These are phyloP conservation scores for Lecanicillium sp. DNA, from an alignment of 2,329 filamentous ascomycete genomes.

Conservation along the genomic window DNA sequence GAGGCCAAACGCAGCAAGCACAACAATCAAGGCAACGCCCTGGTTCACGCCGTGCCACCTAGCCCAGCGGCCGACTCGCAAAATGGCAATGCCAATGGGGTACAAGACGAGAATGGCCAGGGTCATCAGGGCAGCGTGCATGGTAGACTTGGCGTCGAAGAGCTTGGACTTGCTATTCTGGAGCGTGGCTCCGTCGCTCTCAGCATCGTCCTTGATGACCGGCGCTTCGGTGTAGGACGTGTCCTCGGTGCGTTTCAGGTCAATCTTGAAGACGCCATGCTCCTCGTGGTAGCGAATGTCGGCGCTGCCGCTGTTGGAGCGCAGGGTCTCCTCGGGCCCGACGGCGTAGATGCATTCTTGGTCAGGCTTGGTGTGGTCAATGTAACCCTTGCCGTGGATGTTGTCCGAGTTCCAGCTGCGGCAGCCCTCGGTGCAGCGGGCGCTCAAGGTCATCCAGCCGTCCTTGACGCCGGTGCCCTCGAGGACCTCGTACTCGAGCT, in stretches of 20 bases:
- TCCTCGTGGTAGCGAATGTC: constrained; percentile 43
- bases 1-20: constrained; percentile 40
- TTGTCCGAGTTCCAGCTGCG: constrained; percentile 35
- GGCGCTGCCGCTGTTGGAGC: constrained; percentile 33
- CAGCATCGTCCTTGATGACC: constrained; percentile 23
- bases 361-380: constrained; percentile 41
- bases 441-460: constrained; percentile 40
- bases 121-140: constrained; percentile 47
- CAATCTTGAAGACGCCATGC: constrained; percentile 48
- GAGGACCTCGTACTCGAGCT: constrained; percentile 36
- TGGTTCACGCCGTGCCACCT: constrained; percentile 50
- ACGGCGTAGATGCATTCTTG: constrained; percentile 49
- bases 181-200: constrained; percentile 27
- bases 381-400: constrained; percentile 26
- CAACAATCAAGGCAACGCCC: constrained; percentile 36
- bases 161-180: constrained; percentile 21
- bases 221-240: constrained; percentile 24
- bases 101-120: constrained; percentile 46
- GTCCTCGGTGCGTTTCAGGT: constrained; percentile 42
- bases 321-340: constrained; percentile 37
- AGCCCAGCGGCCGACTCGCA: constrained; percentile 43
- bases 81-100: constrained; percentile 46
- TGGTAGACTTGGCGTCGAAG: constrained; percentile 30
- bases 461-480: constrained; percentile 39
- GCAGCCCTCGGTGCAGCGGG: constrained; percentile 41